phyloP scores from a whole-genome alignment of 495 filamentous ascomycete genomes.

The Talaromyces wortmannii region DNA sequence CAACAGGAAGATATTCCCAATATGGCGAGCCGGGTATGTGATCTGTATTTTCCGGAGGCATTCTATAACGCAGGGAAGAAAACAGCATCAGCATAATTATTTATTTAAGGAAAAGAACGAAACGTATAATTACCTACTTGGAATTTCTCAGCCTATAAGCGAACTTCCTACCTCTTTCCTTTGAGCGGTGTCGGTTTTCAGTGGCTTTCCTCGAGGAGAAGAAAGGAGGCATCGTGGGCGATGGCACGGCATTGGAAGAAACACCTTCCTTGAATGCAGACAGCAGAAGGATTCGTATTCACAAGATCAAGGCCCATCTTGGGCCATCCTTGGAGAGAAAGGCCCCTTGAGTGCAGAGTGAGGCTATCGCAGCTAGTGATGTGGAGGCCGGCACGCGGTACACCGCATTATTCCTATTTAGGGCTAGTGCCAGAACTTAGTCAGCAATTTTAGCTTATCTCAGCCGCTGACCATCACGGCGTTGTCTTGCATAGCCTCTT shows the following conservation, averaged over 20 bases:
- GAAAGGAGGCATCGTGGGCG: background rate
- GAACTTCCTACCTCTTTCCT: background rate
- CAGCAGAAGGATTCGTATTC: too few species aligned
- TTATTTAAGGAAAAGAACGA: background rate
- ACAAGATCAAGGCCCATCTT: background rate
- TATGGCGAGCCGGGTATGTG: constrained; percentile 17
- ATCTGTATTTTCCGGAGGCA: background rate
- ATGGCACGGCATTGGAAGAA: background rate
- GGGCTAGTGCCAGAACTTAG: background rate
- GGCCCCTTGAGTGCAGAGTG: too few species aligned
- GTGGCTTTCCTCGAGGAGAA: constrained; percentile 1
- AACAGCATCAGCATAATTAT: background rate
- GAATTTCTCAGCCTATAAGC: background rate
- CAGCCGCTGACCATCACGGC: too few species aligned
- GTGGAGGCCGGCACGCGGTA: background rate
- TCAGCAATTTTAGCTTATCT: background rate
- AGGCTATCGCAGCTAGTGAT: background rate
- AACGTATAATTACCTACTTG: background rate
- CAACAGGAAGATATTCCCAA: constrained; percentile 35
- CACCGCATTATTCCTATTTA: background rate
- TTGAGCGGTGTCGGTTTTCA: background rate
- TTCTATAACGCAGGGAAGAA: background rate
- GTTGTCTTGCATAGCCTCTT: too few species aligned
- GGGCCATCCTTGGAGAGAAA: background rate
- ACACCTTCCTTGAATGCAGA: background rate